Evolutionary conservation across 495 filamentous ascomycete species (phyloP).

Genomic region (Podospora didyma): DNA sequence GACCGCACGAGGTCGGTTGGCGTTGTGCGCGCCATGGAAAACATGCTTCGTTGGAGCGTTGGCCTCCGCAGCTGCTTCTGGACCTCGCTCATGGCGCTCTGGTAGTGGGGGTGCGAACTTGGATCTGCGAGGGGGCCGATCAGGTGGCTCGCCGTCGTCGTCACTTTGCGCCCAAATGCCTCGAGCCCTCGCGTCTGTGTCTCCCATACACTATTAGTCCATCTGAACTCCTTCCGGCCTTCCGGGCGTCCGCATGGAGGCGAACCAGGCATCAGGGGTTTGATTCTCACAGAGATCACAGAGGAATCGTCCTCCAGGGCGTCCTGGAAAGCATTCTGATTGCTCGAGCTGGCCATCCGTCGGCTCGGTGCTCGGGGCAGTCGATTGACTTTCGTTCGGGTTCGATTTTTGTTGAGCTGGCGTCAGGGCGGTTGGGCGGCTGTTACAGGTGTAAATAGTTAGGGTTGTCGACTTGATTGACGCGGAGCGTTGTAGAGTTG

Average conservation of each 20-base stretch:
- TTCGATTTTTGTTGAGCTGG: too few relatives aligned
- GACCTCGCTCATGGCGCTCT: slow-evolving; percentile 82
- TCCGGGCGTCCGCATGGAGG: neutral
- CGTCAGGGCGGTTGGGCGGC: neutral
- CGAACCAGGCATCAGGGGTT: neutral
- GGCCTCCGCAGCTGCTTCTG: slow-evolving; percentile 84
- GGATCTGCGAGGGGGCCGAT: slow-evolving; percentile 67
- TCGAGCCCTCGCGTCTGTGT: slow-evolving; percentile 78
- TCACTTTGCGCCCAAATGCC: slow-evolving; percentile 91
- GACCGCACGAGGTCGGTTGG: slow-evolving; percentile 91
- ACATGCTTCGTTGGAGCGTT: slow-evolving; percentile 78
- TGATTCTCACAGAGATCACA: slow-evolving; percentile 47
- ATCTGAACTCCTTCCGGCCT: neutral
- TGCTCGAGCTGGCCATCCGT: slow-evolving; percentile 53
- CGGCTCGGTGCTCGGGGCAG: neutral
- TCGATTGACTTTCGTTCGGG: neutral
- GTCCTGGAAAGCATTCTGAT: slow-evolving; percentile 49
- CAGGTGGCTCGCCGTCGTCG: slow-evolving; percentile 85
- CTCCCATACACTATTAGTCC: slow-evolving; percentile 5
- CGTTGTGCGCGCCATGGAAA: slow-evolving; percentile 80
- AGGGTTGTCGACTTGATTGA: too few relatives aligned
- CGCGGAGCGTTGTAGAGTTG: too few relatives aligned
- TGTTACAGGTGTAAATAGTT: neutral
- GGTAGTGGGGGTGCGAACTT: slow-evolving; percentile 61
- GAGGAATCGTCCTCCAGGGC: slow-evolving; percentile 45